Conservation (phyloP, 768 basidiomycete species). For the Wakefieldia striispora region DNA sequence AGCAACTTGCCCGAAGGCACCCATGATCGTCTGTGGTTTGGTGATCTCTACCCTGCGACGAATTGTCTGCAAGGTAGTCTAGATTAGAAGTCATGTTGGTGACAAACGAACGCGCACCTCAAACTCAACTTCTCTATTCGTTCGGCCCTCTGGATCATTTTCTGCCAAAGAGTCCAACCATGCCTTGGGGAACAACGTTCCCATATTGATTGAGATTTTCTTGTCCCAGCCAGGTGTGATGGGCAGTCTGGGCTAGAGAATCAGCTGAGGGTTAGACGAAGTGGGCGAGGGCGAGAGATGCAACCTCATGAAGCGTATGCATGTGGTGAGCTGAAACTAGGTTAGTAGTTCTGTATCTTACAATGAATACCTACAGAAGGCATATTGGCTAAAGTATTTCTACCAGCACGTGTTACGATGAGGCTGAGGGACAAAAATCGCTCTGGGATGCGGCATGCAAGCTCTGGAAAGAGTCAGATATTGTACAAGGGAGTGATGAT, state of each 20-base stretch:
- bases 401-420: constrained; percentile 68
- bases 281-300: background rate
- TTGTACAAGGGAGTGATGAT: background rate
- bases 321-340: constrained; percentile 38
- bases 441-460: constrained; percentile 62
- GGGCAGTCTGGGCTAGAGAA: constrained; percentile 31
- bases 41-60: constrained; percentile 48
- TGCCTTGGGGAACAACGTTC: constrained; percentile 56
- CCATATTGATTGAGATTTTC: constrained; percentile 49
- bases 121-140: constrained; percentile 59
- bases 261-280: constrained; percentile 3
- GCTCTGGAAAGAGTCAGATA: constrained; percentile 43
- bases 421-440: constrained; percentile 67
- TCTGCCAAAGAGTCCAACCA: constrained; percentile 61
- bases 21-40: constrained; percentile 56
- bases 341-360: background rate
- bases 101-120: constrained; percentile 39
- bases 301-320: constrained; percentile 36
- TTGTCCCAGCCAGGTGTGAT: constrained; percentile 39
- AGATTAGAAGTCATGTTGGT: background rate
- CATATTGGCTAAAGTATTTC: constrained; percentile 53
- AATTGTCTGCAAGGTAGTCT: constrained; percentile 37
- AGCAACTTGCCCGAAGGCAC: constrained; percentile 69
- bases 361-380: constrained; percentile 50
- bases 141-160: constrained; percentile 54